Evolutionary conservation across 2,329 filamentous ascomycete species (phyloP).

Genomic region (Mycosphaerella sp.): DNA sequence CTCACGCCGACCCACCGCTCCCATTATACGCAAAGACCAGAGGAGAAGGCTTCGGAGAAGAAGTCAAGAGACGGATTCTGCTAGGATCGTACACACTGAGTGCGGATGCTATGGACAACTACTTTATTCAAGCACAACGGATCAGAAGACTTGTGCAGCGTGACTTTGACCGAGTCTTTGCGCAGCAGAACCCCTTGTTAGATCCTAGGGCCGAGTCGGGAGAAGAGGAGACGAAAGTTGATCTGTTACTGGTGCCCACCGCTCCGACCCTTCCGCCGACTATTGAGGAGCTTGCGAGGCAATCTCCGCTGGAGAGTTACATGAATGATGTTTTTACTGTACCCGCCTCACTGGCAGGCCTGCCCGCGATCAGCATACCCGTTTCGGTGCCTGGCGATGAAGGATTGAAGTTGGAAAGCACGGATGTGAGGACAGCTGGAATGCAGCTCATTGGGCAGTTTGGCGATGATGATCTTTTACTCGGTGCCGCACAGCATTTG

Average conservation of each 20-base stretch:
- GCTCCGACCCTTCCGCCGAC: slow-evolving; percentile 68
- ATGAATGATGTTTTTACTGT: slow-evolving; percentile 96
- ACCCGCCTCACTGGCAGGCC: slow-evolving; percentile 81
- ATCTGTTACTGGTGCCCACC: slow-evolving; percentile 82
- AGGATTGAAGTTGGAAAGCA: slow-evolving; percentile 19
- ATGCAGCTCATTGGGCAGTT: slow-evolving; percentile 77
- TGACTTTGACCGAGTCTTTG: slow-evolving; percentile 80
- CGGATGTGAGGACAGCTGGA: slow-evolving; percentile 46
- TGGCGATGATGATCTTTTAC: slow-evolving; percentile 62
- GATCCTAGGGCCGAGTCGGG: slow-evolving; percentile 17
- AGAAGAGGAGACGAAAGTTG: slow-evolving; percentile 62
- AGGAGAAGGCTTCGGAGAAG: slow-evolving; percentile 67
- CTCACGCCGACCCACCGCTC: slow-evolving; percentile 21
- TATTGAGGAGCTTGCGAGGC: slow-evolving; percentile 51
- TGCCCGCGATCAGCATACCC: slow-evolving; percentile 83
- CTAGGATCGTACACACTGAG: slow-evolving; percentile 86
- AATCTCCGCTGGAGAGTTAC: slow-evolving; percentile 54
- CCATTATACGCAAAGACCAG: slow-evolving; percentile 68
- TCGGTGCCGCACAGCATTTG: slow-evolving; percentile 43
- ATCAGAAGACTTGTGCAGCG: slow-evolving; percentile 74
- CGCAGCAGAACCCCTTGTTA: slow-evolving; percentile 60
- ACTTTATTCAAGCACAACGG: slow-evolving; percentile 90
- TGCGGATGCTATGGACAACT: slow-evolving; percentile 87
- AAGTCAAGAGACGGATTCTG: slow-evolving; percentile 80
- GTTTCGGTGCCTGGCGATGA: slow-evolving; percentile 37